Conservation (phyloP, 805 yeast species). For the Ogataea allantospora region DNA sequence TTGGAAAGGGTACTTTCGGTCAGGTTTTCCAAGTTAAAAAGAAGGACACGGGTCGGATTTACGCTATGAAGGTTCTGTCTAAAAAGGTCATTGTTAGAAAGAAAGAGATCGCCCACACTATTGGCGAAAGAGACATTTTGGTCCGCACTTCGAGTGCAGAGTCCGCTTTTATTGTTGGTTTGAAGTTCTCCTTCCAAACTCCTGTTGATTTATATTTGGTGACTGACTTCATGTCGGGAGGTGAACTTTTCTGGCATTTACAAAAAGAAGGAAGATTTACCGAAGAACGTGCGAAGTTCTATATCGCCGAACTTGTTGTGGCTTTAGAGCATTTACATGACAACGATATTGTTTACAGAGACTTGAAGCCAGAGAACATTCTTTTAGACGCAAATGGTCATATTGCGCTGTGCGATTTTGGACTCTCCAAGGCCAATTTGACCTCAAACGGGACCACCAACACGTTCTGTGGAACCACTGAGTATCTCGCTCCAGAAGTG, state of each 20-base stretch:
- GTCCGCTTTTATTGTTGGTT: conserved; percentile 86
- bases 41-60: conserved; percentile 83
- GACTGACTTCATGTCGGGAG: conserved; percentile 98
- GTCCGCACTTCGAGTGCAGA: conserved; percentile 85
- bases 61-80: conserved; percentile 96
- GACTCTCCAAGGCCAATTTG: conserved; percentile 90
- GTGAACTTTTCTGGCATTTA: conserved; percentile 73
- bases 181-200: conserved; percentile 95
- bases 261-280: conserved; percentile 94
- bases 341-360: conserved; percentile 94
- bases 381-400: conserved; percentile 95
- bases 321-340: conserved; percentile 95
- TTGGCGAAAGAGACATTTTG: conserved; percentile 92
- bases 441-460: conserved; percentile 86
- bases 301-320: conserved; percentile 91
- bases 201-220: conserved; percentile 89
- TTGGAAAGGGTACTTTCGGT: conserved; percentile 97
- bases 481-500: conserved; percentile 96
- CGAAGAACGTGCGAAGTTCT: conserved; percentile 93
- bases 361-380: conserved; percentile 95
- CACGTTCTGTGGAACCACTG: conserved; percentile 98
- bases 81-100: conserved; percentile 94
- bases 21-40: conserved; percentile 96
- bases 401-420: conserved; percentile 96
- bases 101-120: conserved; percentile 97